phyloP scores from a whole-genome alignment of 768 basidiomycete species.

The Collybia mongolica region DNA sequence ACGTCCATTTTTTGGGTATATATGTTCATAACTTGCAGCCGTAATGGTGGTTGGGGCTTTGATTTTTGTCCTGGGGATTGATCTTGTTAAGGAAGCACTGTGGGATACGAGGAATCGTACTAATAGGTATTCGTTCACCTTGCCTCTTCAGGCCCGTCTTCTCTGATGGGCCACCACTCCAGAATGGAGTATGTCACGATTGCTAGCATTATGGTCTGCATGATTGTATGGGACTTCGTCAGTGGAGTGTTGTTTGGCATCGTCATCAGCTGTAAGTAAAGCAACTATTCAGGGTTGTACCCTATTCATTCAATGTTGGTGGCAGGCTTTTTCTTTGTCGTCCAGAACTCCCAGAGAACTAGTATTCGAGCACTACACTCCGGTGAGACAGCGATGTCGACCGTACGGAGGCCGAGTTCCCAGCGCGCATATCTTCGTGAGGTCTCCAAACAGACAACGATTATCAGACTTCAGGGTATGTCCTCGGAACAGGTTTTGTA shows the following conservation, averaged over 20 bases:
- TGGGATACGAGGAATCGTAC: conserved; percentile 95
- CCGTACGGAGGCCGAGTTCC: conserved; percentile 84
- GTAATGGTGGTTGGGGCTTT: conserved; percentile 90
- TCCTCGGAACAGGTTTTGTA: neutral
- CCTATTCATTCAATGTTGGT: neutral
- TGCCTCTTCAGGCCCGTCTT: conserved; percentile 8
- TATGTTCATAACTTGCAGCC: conserved; percentile 39
- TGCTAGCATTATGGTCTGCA: conserved; percentile 81
- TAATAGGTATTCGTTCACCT: conserved; percentile 49
- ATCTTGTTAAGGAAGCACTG: conserved; percentile 91
- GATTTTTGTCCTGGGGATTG: conserved; percentile 93
- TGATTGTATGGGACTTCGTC: conserved; percentile 95
- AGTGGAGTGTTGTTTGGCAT: conserved; percentile 92
- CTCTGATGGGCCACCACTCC: neutral
- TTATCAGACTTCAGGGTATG: conserved; percentile 82
- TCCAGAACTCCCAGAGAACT: conserved; percentile 83
- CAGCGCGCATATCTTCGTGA: conserved; percentile 92
- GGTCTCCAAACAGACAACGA: conserved; percentile 87
- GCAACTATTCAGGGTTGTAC: neutral
- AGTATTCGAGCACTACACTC: conserved; percentile 85
- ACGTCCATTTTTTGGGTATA: neutral
- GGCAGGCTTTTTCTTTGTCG: conserved; percentile 91
- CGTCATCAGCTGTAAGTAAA: conserved; percentile 75
- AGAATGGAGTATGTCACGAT: conserved; percentile 84
- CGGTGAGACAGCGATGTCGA: conserved; percentile 83